A percentile compares a stretch with the other conserved stretches of the same genome.
Evolutionary conservation across 2,329 filamentous ascomycete species (phyloP).

Genomic region (Epichloe scottii): DNA sequence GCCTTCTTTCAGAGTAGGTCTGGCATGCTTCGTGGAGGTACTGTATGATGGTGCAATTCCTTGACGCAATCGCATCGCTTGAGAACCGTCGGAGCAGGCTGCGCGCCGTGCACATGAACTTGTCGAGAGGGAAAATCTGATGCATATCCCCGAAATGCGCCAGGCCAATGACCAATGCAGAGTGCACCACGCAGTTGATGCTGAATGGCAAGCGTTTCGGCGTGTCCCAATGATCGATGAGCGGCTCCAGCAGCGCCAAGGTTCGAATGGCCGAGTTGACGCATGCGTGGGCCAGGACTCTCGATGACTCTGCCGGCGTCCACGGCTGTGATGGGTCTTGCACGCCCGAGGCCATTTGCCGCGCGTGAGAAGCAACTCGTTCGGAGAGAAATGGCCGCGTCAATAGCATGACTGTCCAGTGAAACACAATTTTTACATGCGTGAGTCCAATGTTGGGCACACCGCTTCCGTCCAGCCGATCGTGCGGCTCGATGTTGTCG

Average conservation of each 20-base stretch:
- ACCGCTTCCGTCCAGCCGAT: background rate
- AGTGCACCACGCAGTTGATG: constrained; percentile 30
- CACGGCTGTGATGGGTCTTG: background rate
- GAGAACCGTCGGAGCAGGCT: constrained; percentile 11
- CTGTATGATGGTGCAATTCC: constrained; percentile 12
- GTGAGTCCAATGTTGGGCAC: constrained; percentile 2
- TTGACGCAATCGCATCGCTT: constrained; percentile 12
- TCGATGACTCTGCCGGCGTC: background rate
- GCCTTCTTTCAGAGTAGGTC: constrained; percentile 11
- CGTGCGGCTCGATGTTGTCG: constrained; percentile 1
- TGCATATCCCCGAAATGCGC: constrained; percentile 30
- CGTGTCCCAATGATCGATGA: constrained; percentile 18
- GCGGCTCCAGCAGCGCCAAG: constrained; percentile 24
- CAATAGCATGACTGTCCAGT: constrained; percentile 22
- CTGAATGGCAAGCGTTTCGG: constrained; percentile 28
- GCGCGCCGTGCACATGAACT: constrained; percentile 10
- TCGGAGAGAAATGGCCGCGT: constrained; percentile 20
- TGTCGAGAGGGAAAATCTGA: constrained; percentile 13
- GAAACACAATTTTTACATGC: constrained; percentile 20
- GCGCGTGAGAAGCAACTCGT: constrained; percentile 11
- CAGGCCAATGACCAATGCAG: constrained; percentile 27
- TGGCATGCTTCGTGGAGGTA: constrained; percentile 14
- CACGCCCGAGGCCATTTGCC: background rate
- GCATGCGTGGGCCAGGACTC: constrained; percentile 15
- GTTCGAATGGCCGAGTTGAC: constrained; percentile 18